phyloP scores from a whole-genome alignment of 352 stramenopile species.

The Phytophthora ramorum region DNA sequence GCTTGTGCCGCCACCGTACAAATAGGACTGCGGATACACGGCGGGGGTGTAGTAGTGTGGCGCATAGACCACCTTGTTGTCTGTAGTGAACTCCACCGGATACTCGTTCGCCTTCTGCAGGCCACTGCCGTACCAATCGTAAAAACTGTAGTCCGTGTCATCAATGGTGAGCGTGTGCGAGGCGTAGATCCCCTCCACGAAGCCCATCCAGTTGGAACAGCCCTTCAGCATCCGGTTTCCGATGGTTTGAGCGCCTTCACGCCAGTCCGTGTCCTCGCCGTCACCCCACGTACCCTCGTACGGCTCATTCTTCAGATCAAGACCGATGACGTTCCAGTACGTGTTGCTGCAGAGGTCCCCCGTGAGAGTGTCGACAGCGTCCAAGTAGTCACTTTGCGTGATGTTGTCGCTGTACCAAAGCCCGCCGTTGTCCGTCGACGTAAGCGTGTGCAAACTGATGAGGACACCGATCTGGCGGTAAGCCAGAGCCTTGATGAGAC shows the following conservation, averaged over 20 bases:
- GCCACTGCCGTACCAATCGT: conserved; percentile 75
- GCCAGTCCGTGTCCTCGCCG: conserved; percentile 51
- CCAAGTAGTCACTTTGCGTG: conserved; percentile 49
- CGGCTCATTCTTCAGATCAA: conserved; percentile 74
- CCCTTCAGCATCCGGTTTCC: conserved; percentile 68
- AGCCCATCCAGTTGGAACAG: conserved; percentile 72
- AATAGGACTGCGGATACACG: conserved; percentile 33
- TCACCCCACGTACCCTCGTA: conserved; percentile 57
- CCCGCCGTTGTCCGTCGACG: conserved; percentile 42
- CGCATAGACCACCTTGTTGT: conserved; percentile 80
- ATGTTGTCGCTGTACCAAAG: conserved; percentile 56
- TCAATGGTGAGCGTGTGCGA: conserved; percentile 56
- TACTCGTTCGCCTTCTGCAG: conserved; percentile 49
- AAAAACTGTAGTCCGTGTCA: conserved; percentile 53
- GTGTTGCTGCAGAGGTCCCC: conserved; percentile 50
- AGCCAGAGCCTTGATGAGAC: conserved; percentile 56
- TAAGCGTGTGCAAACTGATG: conserved; percentile 70
- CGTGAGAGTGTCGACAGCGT: conserved; percentile 59
- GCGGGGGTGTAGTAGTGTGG: conserved; percentile 18
- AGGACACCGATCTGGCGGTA: conserved; percentile 71
- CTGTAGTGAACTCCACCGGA: conserved; percentile 49
- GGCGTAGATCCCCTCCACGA: conserved; percentile 70
- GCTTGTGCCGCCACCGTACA: conserved; percentile 56
- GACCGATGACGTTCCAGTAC: conserved; percentile 70
- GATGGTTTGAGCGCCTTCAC: conserved; percentile 51